Evolutionary conservation across 805 yeast genomes (phyloP).

Genomic region (Starmerella scarabaei): DNA sequence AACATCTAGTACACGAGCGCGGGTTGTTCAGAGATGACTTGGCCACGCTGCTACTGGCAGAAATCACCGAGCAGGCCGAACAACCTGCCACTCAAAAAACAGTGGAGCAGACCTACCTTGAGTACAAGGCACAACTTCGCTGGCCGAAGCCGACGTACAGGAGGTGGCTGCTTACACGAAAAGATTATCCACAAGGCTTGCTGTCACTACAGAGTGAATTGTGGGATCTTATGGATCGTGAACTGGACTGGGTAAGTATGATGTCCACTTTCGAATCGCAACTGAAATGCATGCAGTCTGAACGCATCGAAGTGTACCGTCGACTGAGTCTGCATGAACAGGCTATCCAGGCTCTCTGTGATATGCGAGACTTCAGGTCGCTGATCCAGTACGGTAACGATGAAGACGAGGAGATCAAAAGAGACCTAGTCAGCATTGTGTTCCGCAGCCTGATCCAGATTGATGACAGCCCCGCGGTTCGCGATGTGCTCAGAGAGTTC

Average conservation of each 20-base stretch:
- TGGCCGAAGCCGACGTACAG: constrained; percentile 28
- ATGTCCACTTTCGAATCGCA: constrained; percentile 21
- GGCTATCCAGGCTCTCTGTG: constrained; percentile 24
- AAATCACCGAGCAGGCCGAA: constrained; percentile 22
- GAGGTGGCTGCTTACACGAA: not conserved
- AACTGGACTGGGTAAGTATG: constrained; percentile 18
- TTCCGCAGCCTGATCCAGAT: constrained; percentile 4
- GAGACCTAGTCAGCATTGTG: constrained; percentile 6
- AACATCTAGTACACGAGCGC: constrained; percentile 22
- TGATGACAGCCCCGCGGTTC: too few relatives aligned
- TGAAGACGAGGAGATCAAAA: not conserved
- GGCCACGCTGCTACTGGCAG: constrained; percentile 26
- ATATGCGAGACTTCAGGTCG: constrained; percentile 26
- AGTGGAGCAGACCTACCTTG: constrained; percentile 19
- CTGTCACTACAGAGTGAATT: constrained; percentile 14
- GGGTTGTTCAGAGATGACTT: constrained; percentile 22
- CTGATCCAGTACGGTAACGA: constrained; percentile 23
- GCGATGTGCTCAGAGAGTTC: constrained; percentile 8
- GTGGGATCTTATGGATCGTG: constrained; percentile 9
- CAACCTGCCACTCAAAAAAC: constrained; percentile 11
- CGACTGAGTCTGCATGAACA: constrained; percentile 26
- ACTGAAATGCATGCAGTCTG: constrained; percentile 22
- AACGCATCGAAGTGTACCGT: constrained; percentile 26
- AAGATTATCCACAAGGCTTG: constrained; percentile 7
- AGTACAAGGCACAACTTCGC: constrained; percentile 18